A percentile compares a stretch with the other conserved stretches of the same genome.
Evolutionary conservation across 2,329 filamentous ascomycete genomes (phyloP).

Genomic region (Uncinocarpus reesii): DNA sequence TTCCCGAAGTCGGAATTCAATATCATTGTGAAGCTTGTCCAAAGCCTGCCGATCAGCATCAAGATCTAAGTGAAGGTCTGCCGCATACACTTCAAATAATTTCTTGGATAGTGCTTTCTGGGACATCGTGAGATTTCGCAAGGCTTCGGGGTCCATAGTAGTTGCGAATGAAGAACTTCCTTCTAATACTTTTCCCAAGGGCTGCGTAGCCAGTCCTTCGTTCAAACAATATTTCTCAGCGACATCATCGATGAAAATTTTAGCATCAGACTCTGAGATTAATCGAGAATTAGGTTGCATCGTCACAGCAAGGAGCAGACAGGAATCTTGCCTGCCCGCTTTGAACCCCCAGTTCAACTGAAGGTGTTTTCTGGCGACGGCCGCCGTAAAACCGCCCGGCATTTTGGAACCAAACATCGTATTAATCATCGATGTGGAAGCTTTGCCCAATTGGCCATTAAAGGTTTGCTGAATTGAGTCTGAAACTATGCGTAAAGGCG

Average conservation of each 20-base stretch:
- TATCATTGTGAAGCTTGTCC: neutral
- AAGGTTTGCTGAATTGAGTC: constrained; percentile 23
- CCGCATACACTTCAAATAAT: too few relatives aligned
- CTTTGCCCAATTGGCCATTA: constrained; percentile 26
- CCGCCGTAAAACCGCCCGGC: constrained; percentile 23
- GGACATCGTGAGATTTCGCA: too few relatives aligned
- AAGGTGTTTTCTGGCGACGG: constrained; percentile 20
- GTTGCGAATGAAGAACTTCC: too few relatives aligned
- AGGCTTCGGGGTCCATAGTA: too few relatives aligned
- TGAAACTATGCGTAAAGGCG: constrained; percentile 28
- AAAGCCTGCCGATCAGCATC: neutral
- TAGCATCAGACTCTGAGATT: constrained; percentile 14
- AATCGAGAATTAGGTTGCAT: constrained; percentile 21
- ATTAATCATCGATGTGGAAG: constrained; percentile 24
- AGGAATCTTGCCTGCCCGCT: constrained; percentile 16
- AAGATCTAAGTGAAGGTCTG: too few relatives aligned
- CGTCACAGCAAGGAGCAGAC: constrained; percentile 21
- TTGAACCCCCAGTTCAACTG: constrained; percentile 23
- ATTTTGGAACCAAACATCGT: constrained; percentile 25
- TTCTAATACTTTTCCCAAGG: neutral
- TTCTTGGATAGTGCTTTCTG: too few relatives aligned
- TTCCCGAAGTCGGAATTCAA: constrained; percentile 13
- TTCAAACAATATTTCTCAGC: constrained; percentile 17
- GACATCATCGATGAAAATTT: constrained; percentile 21
- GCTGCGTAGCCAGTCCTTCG: neutral